These are phyloP conservation scores for Fusarium longipes DNA, from an alignment of 2,329 filamentous ascomycete species.

Conservation along the genomic window DNA sequence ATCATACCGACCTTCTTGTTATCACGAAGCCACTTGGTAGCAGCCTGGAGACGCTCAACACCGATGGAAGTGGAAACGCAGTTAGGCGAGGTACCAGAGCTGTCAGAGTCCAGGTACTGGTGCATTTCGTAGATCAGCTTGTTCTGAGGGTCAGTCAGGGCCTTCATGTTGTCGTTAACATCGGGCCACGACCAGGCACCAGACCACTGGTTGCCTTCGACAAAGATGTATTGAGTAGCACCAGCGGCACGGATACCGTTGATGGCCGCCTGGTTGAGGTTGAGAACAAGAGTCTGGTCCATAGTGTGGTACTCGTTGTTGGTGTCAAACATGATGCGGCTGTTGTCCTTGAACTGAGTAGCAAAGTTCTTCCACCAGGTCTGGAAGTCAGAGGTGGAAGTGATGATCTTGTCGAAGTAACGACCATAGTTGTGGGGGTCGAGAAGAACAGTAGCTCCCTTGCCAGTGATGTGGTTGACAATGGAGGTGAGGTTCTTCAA, in stretches of 20 bases:
- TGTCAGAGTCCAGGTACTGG: conserved; percentile 68
- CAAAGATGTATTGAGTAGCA: conserved; percentile 68
- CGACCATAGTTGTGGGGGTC: conserved; percentile 73
- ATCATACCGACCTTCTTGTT: conserved; percentile 67
- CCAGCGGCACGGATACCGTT: conserved; percentile 70
- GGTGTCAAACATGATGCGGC: conserved; percentile 70
- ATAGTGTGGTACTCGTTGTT: conserved; percentile 76
- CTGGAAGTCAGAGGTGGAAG: conserved; percentile 63
- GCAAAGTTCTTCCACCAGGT: conserved; percentile 69
- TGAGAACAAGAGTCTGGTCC: conserved; percentile 67
- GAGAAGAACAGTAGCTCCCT: conserved; percentile 63
- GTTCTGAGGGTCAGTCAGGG: conserved; percentile 60
- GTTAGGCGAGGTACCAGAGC: conserved; percentile 59
- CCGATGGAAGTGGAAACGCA: conserved; percentile 65
- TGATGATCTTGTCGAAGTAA: conserved; percentile 66
- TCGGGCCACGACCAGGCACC: conserved; percentile 61
- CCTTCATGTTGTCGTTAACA: conserved; percentile 55
- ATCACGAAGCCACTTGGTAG: conserved; percentile 65
- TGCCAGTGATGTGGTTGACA: conserved; percentile 51
- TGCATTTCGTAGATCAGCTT: conserved; percentile 70
- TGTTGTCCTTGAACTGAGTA: conserved; percentile 62
- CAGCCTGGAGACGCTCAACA: conserved; percentile 59
- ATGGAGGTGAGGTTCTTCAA: conserved; percentile 52
- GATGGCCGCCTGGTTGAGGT: conserved; percentile 74
- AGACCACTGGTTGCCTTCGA: conserved; percentile 66